Conservation (phyloP, 176 grass and related monocot genomes). For the Carex littledalei region DNA sequence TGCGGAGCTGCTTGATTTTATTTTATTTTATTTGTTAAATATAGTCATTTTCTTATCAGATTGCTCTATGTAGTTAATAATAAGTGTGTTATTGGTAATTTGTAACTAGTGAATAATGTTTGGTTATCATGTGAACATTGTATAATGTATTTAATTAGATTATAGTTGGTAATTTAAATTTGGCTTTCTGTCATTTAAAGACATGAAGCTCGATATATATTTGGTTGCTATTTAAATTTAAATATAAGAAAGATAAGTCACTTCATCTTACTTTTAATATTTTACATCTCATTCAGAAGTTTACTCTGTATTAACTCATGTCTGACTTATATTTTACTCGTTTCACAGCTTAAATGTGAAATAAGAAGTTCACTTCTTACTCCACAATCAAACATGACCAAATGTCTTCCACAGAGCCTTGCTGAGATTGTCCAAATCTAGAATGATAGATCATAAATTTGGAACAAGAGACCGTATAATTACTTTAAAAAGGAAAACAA, state of each 20-base stretch:
- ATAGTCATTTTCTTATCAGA: neutral
- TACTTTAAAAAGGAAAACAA: neutral
- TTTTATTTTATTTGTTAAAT: neutral
- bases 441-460: neutral
- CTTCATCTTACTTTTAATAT: too few species aligned
- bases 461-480: neutral
- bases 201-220: too few species aligned
- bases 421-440: neutral
- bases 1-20: constrained; percentile 33
- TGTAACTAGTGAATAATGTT: neutral
- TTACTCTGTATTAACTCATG: too few species aligned
- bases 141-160: neutral
- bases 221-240: too few species aligned
- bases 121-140: neutral
- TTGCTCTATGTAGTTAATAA: neutral
- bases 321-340: too few species aligned
- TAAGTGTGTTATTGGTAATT: neutral
- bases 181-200: too few species aligned
- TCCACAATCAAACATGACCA: too few species aligned
- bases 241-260: too few species aligned
- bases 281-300: too few species aligned
- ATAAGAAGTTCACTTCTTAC: too few species aligned
- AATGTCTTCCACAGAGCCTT: neutral
- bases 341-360: too few species aligned
- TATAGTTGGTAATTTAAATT: neutral